A percentile compares a stretch with the other conserved stretches of the same genome.
Evolutionary conservation across 164 flowering plant genomes (phyloP).

Genomic region (Sedum album): DNA sequence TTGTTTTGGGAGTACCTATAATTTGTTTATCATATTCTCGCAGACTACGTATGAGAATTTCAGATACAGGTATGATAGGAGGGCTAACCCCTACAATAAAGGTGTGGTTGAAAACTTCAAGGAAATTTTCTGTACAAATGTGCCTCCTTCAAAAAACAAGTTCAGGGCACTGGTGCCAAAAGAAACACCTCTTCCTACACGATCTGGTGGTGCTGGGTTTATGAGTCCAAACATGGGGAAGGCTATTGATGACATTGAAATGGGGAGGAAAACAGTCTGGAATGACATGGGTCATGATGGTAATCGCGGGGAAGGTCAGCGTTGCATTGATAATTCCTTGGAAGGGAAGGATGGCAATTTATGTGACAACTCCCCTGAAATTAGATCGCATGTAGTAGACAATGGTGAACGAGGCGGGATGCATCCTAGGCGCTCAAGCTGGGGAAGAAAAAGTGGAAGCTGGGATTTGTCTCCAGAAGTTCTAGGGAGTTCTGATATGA

Average conservation of each 20-base stretch:
- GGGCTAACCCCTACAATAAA: constrained; percentile 43
- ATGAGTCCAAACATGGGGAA: constrained; percentile 62
- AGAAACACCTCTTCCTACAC: constrained; percentile 37
- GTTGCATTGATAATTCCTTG: constrained; percentile 29
- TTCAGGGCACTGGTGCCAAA: constrained; percentile 49
- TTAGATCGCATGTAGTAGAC: constrained; percentile 47
- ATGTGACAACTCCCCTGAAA: constrained; percentile 46
- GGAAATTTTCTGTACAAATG: constrained; percentile 7
- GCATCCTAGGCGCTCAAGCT: constrained; percentile 72
- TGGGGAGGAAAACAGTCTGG: constrained; percentile 83
- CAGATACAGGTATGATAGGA: constrained; percentile 52
- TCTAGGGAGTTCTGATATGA: constrained; percentile 17
- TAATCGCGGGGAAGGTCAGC: constrained; percentile 43
- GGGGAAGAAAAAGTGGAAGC: constrained; percentile 90
- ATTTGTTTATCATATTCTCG: constrained; percentile 16
- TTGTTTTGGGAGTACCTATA: not conserved
- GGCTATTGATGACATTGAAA: constrained; percentile 57
- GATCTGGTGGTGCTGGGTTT: constrained; percentile 43
- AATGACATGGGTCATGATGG: constrained; percentile 36
- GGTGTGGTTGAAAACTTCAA: constrained; percentile 9
- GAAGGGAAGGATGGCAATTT: constrained; percentile 46
- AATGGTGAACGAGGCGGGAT: constrained; percentile 41
- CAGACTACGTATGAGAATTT: constrained; percentile 62
- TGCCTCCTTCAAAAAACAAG: constrained; percentile 47
- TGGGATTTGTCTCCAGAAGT: constrained; percentile 95